Evolutionary conservation across 2,329 filamentous ascomycete genomes (phyloP).

Genomic region (Epichloe scottii): DNA sequence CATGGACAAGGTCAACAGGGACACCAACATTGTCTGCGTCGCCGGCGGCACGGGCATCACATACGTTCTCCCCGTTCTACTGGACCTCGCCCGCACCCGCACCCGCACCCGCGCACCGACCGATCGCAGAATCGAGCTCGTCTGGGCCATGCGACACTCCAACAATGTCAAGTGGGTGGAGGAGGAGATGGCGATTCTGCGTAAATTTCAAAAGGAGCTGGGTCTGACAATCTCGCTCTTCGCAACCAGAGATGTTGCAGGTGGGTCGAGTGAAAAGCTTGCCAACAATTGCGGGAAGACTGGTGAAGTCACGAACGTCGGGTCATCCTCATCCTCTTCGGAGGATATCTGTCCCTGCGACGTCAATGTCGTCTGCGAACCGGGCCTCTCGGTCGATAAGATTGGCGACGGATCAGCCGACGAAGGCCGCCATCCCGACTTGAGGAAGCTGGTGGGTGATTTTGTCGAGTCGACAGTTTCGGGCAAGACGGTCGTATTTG

Average conservation of each 20-base stretch:
- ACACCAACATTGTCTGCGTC: constrained; percentile 28
- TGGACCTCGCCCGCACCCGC: constrained; percentile 24
- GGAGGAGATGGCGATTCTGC: constrained; percentile 40
- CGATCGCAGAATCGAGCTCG: constrained; percentile 41
- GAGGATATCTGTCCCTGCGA: constrained; percentile 15
- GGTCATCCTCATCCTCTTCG: constrained; percentile 13
- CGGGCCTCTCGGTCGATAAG: constrained; percentile 17
- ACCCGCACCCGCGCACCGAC: constrained; percentile 32
- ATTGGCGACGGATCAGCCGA: constrained; percentile 16
- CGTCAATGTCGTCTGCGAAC: neutral
- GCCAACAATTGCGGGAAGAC: constrained; percentile 4
- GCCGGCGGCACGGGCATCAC: constrained; percentile 29
- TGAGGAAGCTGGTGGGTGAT: constrained; percentile 30
- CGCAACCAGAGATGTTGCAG: constrained; percentile 38
- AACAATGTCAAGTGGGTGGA: constrained; percentile 45
- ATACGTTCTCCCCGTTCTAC: constrained; percentile 25
- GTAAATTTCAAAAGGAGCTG: constrained; percentile 21
- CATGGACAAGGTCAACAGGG: constrained; percentile 25
- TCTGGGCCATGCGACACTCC: constrained; percentile 49
- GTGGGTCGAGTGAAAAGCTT: constrained; percentile 8
- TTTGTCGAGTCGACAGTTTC: constrained; percentile 35
- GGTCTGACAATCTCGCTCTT: constrained; percentile 43
- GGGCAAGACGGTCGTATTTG: constrained; percentile 43
- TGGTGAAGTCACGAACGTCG: constrained; percentile 10
- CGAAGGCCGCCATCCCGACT: constrained; percentile 29